Evolutionary conservation across 768 basidiomycete species (phyloP).

Genomic region (Boletales sp.): DNA sequence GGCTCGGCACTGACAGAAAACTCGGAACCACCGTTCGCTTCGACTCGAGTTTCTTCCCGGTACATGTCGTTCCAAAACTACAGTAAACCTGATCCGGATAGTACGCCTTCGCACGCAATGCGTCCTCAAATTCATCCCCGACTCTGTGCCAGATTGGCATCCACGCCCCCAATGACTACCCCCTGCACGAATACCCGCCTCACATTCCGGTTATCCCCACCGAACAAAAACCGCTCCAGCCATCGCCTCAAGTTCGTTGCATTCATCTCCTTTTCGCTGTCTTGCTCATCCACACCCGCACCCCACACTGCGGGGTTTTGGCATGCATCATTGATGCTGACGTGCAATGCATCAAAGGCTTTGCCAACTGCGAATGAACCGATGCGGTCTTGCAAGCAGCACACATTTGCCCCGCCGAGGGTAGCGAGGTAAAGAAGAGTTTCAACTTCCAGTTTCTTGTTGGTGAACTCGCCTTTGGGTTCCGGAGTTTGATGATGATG

Average conservation of each 20-base stretch:
- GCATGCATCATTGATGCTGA: constrained; percentile 51
- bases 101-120: background rate
- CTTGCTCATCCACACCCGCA: background rate
- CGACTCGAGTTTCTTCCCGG: too few relatives aligned
- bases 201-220: constrained; percentile 84
- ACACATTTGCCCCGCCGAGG: constrained; percentile 84
- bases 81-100: too few relatives aligned
- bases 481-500: background rate
- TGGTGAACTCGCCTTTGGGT: constrained; percentile 38
- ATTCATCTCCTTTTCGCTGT: constrained; percentile 9
- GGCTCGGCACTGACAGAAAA: too few relatives aligned
- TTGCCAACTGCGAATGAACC: constrained; percentile 82
- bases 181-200: constrained; percentile 81
- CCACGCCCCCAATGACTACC: constrained; percentile 59
- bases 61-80: too few relatives aligned
- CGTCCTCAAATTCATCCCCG: background rate
- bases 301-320: constrained; percentile 60
- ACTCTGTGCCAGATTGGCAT: background rate
- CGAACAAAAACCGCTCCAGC: constrained; percentile 82
- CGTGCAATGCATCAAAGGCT: constrained; percentile 85
- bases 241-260: constrained; percentile 42
- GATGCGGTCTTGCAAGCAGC: constrained; percentile 58
- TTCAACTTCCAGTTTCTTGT: constrained; percentile 65
- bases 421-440: constrained; percentile 90
- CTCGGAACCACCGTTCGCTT: too few relatives aligned